phyloP scores from a whole-genome alignment of 1,284 basidiomycete species.

The Puccinia novopanici region DNA sequence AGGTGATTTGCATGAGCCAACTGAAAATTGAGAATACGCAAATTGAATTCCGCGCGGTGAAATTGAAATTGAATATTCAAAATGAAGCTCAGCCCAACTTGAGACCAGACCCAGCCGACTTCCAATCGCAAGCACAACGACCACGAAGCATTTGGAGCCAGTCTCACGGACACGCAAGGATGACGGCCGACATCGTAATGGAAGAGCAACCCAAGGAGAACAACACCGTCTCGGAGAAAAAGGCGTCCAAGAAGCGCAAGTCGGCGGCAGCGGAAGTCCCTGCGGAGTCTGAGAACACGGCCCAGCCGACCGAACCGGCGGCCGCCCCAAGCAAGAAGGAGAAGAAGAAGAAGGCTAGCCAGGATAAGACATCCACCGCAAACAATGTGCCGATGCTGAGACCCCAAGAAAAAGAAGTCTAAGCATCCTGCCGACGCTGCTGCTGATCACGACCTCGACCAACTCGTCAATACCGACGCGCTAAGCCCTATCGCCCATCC shows the following conservation, averaged over 20 bases:
- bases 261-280: background rate
- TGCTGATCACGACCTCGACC: conserved; percentile 8
- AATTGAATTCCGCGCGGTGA: background rate
- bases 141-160: background rate
- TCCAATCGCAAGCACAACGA: background rate
- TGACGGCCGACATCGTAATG: conserved; percentile 7
- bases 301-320: background rate
- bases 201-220: background rate
- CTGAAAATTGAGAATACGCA: background rate
- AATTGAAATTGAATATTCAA: conserved; percentile 5
- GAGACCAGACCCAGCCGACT: background rate
- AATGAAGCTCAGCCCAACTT: background rate
- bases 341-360: background rate
- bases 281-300: background rate
- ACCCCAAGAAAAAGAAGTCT: conserved; percentile 8
- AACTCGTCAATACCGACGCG: conserved; percentile 64
- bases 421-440: background rate
- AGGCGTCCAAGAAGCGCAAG: conserved; percentile 14
- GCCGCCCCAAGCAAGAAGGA: conserved; percentile 11
- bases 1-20: no score
- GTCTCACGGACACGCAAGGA: background rate
- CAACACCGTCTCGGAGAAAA: background rate
- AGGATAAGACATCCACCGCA: background rate
- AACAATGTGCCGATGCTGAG: background rate
- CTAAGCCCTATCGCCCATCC: conserved; percentile 87